Percentiles rank a stretch among this genome's conserved stretches.
These are phyloP conservation scores for Boletus vermiculosoides DNA, from an alignment of 768 basidiomycete species.

Conservation along the genomic window DNA sequence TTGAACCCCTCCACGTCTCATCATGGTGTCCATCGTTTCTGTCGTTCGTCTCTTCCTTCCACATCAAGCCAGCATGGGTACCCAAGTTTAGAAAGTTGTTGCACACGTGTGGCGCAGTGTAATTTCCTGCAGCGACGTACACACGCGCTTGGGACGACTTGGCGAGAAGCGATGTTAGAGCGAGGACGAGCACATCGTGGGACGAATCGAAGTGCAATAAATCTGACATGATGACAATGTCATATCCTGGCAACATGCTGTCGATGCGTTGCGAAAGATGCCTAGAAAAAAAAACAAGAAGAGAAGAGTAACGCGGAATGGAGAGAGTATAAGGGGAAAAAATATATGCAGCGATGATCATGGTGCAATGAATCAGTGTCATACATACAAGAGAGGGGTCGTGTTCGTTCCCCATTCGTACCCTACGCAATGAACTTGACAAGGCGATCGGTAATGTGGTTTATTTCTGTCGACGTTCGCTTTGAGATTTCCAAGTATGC, in stretches of 20 bases:
- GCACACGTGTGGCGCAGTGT: slow-evolving; percentile 54
- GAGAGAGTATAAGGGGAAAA: neutral
- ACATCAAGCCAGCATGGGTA: slow-evolving; percentile 39
- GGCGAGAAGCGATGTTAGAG: slow-evolving; percentile 49
- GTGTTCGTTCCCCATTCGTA: slow-evolving; percentile 67
- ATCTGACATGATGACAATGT: slow-evolving; percentile 67
- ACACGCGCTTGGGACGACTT: slow-evolving; percentile 40
- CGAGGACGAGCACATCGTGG: slow-evolving; percentile 54
- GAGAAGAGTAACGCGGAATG: neutral
- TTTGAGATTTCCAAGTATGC: slow-evolving; percentile 55
- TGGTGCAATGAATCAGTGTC: neutral
- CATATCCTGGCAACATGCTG: slow-evolving; percentile 39
- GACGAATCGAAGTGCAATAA: slow-evolving; percentile 66
- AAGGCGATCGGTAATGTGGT: slow-evolving; percentile 34
- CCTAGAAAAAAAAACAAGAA: slow-evolving; percentile 13
- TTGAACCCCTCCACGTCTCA: slow-evolving; percentile 46
- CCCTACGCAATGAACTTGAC: slow-evolving; percentile 45
- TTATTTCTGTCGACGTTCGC: slow-evolving; percentile 55
- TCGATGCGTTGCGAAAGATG: slow-evolving; percentile 8
- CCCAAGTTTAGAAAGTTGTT: slow-evolving; percentile 48
- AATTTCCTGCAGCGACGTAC: slow-evolving; percentile 64
- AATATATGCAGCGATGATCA: neutral
- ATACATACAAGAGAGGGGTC: slow-evolving; percentile 46
- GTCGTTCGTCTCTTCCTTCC: slow-evolving; percentile 42
- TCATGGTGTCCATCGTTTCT: slow-evolving; percentile 7